These are phyloP conservation scores for Pichia eremophila DNA, from an alignment of 805 yeast genomes.

Conservation along the genomic window DNA sequence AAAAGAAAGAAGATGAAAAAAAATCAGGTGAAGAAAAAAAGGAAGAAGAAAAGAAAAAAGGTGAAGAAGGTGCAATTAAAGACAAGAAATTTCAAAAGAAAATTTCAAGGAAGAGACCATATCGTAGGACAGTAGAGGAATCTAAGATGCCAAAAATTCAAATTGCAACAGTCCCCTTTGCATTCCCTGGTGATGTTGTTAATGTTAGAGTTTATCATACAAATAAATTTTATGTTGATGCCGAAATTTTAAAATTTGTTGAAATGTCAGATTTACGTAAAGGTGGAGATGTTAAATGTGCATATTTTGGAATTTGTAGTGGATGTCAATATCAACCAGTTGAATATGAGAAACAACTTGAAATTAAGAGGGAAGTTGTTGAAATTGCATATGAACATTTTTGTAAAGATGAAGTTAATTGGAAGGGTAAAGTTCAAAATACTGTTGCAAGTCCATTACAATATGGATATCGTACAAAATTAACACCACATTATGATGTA, in stretches of 20 bases:
- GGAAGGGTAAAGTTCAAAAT: conserved; percentile 34
- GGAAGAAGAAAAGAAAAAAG: too few relatives aligned
- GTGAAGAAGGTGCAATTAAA: too few relatives aligned
- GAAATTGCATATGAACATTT: conserved; percentile 72
- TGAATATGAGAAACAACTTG: conserved; percentile 62
- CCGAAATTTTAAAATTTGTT: conserved; percentile 49
- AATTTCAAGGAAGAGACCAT: conserved; percentile 4
- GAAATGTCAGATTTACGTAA: conserved; percentile 24
- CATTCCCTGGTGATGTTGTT: conserved; percentile 77
- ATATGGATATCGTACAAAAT: conserved; percentile 76
- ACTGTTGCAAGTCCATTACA: conserved; percentile 58
- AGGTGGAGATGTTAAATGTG: conserved; percentile 32
- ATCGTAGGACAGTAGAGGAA: conserved; percentile 7
- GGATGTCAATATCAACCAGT: conserved; percentile 91
- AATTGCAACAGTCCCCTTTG: conserved; percentile 76
- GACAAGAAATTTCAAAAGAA: background rate
- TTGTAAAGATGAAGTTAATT: conserved; percentile 25
- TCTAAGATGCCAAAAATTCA: conserved; percentile 28
- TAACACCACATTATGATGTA: conserved; percentile 84
- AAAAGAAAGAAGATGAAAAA: background rate
- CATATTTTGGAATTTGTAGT: conserved; percentile 85
- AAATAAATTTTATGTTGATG: conserved; percentile 63
- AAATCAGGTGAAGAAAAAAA: too few relatives aligned
- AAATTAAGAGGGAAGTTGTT: conserved; percentile 64
- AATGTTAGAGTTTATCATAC: conserved; percentile 66